A percentile compares a stretch with the other conserved stretches of the same genome.
Conservation (phyloP, 2,329 filamentous ascomycete species). For the Fusarium sp. region DNA sequence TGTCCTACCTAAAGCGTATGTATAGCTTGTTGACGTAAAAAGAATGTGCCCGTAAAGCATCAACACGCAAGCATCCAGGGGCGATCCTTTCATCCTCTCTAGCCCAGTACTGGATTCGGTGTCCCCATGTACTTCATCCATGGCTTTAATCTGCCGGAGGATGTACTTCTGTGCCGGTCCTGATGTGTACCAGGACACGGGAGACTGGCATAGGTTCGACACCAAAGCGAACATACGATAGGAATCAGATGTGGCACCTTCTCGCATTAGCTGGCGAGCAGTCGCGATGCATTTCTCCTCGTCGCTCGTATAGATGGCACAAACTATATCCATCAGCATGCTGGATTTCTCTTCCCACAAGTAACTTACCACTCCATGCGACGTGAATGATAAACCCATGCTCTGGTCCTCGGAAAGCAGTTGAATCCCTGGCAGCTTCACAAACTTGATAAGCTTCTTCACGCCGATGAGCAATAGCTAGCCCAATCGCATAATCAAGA, state of each 20-base stretch:
- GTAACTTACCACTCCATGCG: constrained; percentile 75
- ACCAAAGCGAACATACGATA: constrained; percentile 86
- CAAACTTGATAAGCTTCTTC: constrained; percentile 84
- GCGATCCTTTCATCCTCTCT: constrained; percentile 14
- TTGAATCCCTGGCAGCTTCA: constrained; percentile 81
- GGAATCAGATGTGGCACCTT: constrained; percentile 83
- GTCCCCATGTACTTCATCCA: constrained; percentile 72
- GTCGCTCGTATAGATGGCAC: constrained; percentile 84
- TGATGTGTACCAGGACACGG: constrained; percentile 80
- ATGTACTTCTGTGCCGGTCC: constrained; percentile 91
- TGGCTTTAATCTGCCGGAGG: constrained; percentile 88
- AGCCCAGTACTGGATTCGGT: constrained; percentile 34
- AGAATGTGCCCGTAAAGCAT: constrained; percentile 93
- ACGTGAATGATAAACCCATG: constrained; percentile 80
- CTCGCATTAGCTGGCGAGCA: constrained; percentile 85
- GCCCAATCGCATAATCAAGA: constrained; percentile 83
- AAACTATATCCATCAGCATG: constrained; percentile 64
- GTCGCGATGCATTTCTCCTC: constrained; percentile 79
- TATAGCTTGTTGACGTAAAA: constrained; percentile 84
- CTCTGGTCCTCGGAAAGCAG: constrained; percentile 80
- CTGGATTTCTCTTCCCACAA: neutral
- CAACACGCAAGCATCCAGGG: constrained; percentile 82
- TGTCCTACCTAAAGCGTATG: constrained; percentile 78
- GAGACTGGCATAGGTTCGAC: constrained; percentile 80
- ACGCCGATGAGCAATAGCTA: constrained; percentile 75